Conservation (phyloP, 306 rosid species). For the Cicer arietinum region DNA sequence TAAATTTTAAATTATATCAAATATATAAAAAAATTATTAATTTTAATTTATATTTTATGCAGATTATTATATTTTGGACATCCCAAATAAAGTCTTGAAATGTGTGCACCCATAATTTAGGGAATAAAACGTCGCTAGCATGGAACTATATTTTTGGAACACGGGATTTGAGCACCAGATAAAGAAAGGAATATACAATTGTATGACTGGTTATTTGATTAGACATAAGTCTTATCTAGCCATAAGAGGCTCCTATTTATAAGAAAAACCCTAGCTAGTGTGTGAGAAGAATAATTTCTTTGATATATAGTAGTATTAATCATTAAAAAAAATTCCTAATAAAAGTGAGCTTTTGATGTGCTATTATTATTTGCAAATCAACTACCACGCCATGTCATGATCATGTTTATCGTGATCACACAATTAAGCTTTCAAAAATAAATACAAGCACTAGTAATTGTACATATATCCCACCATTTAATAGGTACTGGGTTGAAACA, state of each 20-base stretch:
- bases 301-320: background rate
- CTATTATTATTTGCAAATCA: background rate
- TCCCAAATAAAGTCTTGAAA: conserved; percentile 7
- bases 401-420: too few relatives aligned
- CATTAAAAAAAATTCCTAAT: background rate
- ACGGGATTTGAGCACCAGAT: conserved; percentile 32
- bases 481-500: too few relatives aligned
- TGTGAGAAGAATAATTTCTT: conserved; percentile 9
- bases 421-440: too few relatives aligned
- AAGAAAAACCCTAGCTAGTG: conserved; percentile 38
- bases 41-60: too few relatives aligned
- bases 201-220: conserved; percentile 38
- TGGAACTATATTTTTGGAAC: conserved; percentile 28
- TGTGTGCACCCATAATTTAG: conserved; percentile 29
- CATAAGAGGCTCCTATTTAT: conserved; percentile 36
- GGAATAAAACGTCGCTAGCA: conserved; percentile 41
- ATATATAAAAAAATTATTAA: too few relatives aligned
- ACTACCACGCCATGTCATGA: too few relatives aligned
- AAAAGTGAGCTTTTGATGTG: background rate
- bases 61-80: background rate
- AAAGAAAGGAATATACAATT: conserved; percentile 42
- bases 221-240: conserved; percentile 37
- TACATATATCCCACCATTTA: too few relatives aligned
- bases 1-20: too few relatives aligned
- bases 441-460: too few relatives aligned